These are phyloP conservation scores for Guyanaporus albipodus DNA, from an alignment of 768 basidiomycete genomes.

Conservation along the genomic window DNA sequence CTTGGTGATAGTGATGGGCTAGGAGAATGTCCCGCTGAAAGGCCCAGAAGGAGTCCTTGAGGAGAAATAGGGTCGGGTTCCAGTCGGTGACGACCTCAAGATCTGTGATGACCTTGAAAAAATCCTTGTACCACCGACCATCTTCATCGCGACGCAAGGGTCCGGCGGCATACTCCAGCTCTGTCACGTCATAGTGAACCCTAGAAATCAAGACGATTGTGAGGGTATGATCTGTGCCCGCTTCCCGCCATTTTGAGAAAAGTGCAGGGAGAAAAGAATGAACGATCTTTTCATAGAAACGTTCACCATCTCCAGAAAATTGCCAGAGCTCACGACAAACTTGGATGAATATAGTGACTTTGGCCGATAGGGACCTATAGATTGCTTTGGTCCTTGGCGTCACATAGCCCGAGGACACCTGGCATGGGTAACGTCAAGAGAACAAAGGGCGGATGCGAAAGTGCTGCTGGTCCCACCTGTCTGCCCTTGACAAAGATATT, in stretches of 20 bases:
- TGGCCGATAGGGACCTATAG: conserved; percentile 87
- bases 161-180: conserved; percentile 79
- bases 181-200: conserved; percentile 80
- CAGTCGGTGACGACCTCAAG: conserved; percentile 85
- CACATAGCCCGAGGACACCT: conserved; percentile 82
- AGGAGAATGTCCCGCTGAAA: conserved; percentile 90
- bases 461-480: conserved; percentile 41
- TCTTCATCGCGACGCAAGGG: conserved; percentile 74
- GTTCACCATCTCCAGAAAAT: conserved; percentile 93
- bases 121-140: conserved; percentile 88
- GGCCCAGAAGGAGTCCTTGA: conserved; percentile 87
- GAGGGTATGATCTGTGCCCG: conserved; percentile 87
- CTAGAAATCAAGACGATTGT: conserved; percentile 94
- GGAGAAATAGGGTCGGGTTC: conserved; percentile 78
- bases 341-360: conserved; percentile 92
- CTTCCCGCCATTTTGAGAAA: conserved; percentile 78
- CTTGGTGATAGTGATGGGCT: conserved; percentile 83
- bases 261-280: conserved; percentile 93
- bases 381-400: conserved; percentile 83
- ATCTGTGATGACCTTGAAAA: conserved; percentile 94
- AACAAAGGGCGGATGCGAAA: neutral
- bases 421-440: conserved; percentile 1
- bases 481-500: conserved; percentile 68
- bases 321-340: conserved; percentile 96
- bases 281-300: conserved; percentile 95